Conservation (phyloP, 2,329 filamentous ascomycete genomes). For the Coniochaeta sp. region DNA sequence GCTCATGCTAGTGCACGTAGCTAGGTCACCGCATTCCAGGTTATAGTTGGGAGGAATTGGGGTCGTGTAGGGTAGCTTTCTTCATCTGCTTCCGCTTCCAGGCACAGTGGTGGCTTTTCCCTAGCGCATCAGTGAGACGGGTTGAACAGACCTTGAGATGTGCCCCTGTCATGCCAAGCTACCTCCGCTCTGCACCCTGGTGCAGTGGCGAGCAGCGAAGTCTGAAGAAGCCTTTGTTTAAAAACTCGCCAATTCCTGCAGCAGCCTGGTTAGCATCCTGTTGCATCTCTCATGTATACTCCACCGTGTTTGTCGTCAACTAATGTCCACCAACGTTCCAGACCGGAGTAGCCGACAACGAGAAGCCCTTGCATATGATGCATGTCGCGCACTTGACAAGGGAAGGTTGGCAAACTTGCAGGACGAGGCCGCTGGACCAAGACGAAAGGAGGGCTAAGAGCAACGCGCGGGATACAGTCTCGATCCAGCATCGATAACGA, state of each 20-base stretch:
- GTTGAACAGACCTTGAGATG: slow-evolving; percentile 19
- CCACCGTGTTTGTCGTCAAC: neutral
- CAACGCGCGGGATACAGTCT: neutral
- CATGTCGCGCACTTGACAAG: neutral
- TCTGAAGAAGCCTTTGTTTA: slow-evolving; percentile 11
- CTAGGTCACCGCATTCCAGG: neutral
- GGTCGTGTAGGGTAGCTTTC: neutral
- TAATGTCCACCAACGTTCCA: neutral
- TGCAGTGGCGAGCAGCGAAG: slow-evolving; percentile 8
- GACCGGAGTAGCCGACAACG: neutral
- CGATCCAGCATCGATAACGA: neutral
- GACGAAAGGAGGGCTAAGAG: neutral
- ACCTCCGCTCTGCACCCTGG: slow-evolving; percentile 14
- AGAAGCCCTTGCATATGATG: neutral
- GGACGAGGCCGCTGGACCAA: neutral
- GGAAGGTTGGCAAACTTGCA: neutral
- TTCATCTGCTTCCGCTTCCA: neutral
- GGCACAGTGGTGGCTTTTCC: neutral
- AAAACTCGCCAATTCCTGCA: slow-evolving; percentile 12
- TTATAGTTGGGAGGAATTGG: neutral
- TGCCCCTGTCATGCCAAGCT: slow-evolving; percentile 23
- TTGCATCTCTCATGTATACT: neutral
- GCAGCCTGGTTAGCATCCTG: slow-evolving; percentile 16
- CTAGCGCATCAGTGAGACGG: slow-evolving; percentile 14
- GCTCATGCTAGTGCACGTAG: neutral